phyloP scores from a whole-genome alignment of 1,284 basidiomycete species.

The Coriolopsis trogii region DNA sequence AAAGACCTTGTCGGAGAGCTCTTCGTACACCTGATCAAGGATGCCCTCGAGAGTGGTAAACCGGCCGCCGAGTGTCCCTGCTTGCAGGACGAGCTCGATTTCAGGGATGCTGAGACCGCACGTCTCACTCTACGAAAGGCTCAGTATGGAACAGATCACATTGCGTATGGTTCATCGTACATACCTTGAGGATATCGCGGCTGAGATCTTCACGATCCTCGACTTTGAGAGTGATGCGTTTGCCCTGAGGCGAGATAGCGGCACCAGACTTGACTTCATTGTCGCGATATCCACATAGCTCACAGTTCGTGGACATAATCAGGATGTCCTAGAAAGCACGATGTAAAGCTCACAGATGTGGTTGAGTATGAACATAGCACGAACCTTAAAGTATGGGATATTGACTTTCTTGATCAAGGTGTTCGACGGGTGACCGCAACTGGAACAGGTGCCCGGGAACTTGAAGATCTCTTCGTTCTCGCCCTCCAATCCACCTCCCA shows the following conservation, averaged over 20 bases:
- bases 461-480: slow-evolving; percentile 85
- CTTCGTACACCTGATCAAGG: slow-evolving; percentile 93
- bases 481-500: slow-evolving; percentile 35
- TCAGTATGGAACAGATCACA: background rate
- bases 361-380: background rate
- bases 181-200: slow-evolving; percentile 91
- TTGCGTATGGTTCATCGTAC: background rate
- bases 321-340: slow-evolving; percentile 74
- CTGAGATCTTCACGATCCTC: slow-evolving; percentile 94
- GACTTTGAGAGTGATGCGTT: slow-evolving; percentile 87
- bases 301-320: slow-evolving; percentile 99
- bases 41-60: slow-evolving; percentile 99
- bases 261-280: slow-evolving; percentile 97
- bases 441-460: slow-evolving; percentile 90
- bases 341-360: no score
- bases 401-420: slow-evolving; percentile 97
- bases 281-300: slow-evolving; percentile 93
- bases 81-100: slow-evolving; percentile 90
- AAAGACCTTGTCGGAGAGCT: slow-evolving; percentile 91
- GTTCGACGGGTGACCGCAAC: slow-evolving; percentile 83
- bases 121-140: slow-evolving; percentile 77
- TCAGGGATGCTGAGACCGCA: slow-evolving; percentile 93
- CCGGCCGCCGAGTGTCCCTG: slow-evolving; percentile 96
- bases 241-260: slow-evolving; percentile 86
- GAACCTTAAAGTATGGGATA: slow-evolving; percentile 98